A percentile compares a stretch with the other conserved stretches of the same genome.
phyloP scores from a whole-genome alignment of 2,329 filamentous ascomycete genomes.

The Penicillium thymicola region DNA sequence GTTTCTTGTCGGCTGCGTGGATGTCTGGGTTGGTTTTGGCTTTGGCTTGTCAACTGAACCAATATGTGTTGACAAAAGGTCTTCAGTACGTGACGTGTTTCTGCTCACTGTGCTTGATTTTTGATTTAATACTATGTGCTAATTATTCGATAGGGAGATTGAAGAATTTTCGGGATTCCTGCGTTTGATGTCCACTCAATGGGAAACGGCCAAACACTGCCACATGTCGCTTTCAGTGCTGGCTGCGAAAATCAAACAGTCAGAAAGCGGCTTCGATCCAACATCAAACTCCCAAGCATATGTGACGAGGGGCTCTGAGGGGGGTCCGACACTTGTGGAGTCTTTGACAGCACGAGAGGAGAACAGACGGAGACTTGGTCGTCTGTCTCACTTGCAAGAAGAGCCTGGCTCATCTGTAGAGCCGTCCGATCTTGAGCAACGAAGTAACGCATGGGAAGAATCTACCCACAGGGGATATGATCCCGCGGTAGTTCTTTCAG shows the following conservation, averaged over 20 bases:
- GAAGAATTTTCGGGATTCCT: conserved; percentile 33
- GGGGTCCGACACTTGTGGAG: not conserved
- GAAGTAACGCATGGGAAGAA: not conserved
- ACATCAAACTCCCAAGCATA: conserved; percentile 10
- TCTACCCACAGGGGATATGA: not conserved
- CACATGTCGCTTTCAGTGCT: conserved; percentile 36
- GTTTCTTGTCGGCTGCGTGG: conserved; percentile 40
- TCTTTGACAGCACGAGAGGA: not conserved
- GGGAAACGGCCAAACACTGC: conserved; percentile 42
- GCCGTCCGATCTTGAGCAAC: not conserved
- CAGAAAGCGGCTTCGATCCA: not conserved
- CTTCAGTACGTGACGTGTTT: conserved; percentile 23
- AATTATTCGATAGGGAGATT: conserved; percentile 32
- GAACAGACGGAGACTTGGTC: not conserved
- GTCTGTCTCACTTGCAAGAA: not conserved
- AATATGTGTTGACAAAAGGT: conserved; percentile 37
- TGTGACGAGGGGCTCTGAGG: conserved; percentile 2
- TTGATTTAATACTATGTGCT: not conserved
- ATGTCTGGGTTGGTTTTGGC: conserved; percentile 43
- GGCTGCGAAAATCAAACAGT: conserved; percentile 31
- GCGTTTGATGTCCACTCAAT: conserved; percentile 36
- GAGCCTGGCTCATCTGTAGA: not conserved
- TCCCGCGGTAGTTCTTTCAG: not conserved
- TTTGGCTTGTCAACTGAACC: conserved; percentile 41
- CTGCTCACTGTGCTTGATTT: not conserved